Conservation (phyloP, 2,329 filamentous ascomycete species). For the Clonostachys rosea region DNA sequence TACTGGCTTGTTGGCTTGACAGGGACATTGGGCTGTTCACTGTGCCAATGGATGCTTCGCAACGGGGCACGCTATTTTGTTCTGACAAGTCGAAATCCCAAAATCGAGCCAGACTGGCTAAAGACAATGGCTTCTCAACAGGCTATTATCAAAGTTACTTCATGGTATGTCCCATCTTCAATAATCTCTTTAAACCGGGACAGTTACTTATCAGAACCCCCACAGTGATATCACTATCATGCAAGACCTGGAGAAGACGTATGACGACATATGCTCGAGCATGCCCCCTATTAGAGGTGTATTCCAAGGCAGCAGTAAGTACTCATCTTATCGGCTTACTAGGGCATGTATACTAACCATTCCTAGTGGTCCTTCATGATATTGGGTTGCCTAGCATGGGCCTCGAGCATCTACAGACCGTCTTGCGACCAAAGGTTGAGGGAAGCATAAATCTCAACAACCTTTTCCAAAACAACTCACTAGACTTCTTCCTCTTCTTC, state of each 20-base stretch:
- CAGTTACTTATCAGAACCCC: too few relatives aligned
- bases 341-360: too few relatives aligned
- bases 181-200: too few relatives aligned
- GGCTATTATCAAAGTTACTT: slow-evolving; percentile 2
- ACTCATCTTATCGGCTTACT: too few relatives aligned
- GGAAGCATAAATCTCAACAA: slow-evolving; percentile 22
- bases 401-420: slow-evolving; percentile 11
- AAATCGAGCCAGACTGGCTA: slow-evolving; percentile 19
- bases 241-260: background rate
- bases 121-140: slow-evolving; percentile 3
- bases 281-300: slow-evolving; percentile 33
- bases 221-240: slow-evolving; percentile 1
- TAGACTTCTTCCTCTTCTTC: slow-evolving; percentile 32
- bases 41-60: slow-evolving; percentile 30
- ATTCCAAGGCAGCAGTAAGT: slow-evolving; percentile 26
- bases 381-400: slow-evolving; percentile 17
- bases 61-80: slow-evolving; percentile 28
- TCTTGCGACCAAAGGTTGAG: slow-evolving; percentile 24
- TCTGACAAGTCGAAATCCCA: slow-evolving; percentile 29
- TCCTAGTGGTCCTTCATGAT: slow-evolving; percentile 30
- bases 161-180: too few relatives aligned
- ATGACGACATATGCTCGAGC: slow-evolving; percentile 11
- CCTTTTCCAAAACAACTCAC: slow-evolving; percentile 13
- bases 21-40: slow-evolving; percentile 25
- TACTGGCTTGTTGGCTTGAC: slow-evolving; percentile 25